Base-by-base conservation (phyloP, 176 grass and related monocot genomes). In the Poa pratensis region DNA sequence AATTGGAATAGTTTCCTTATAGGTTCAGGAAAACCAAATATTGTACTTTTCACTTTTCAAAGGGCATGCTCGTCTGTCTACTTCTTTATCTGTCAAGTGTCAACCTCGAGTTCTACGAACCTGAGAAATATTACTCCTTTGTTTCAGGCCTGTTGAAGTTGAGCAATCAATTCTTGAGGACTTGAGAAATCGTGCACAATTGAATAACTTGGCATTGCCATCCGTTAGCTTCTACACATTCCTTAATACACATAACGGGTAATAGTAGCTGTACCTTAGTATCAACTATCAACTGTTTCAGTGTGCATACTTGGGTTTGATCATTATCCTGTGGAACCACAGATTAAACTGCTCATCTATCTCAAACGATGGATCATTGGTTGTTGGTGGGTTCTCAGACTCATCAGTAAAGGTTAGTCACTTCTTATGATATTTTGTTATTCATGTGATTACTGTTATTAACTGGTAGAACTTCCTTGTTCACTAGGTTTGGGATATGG, bases 191-290 rank as follows among this genome's bases (percentile, higher is more conserved):
- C 89, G 93, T 73, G 96, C 83, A 68, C 96, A 95, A 69, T 84
- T 98, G 82, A 94, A 78, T 89, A 94, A 84, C 70, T 55, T 92
- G 78, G 84, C 96, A 70, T 79, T 98, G 78, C 96, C 96, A 82
- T 98, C 93, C 73, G 88, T 98, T 89, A 95, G 93, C 91, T 95
- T 98, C 88, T 98, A 98, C 81, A 95, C 93, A 68, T 98, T 98
- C 54, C 77, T 94, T 74, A 95, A 98, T 77, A 87, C 96, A 84
- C 96, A 95, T 92, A 95, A 98, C 70, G 93, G 96, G 96, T 98
- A 95, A 88, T 51, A 23, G 35, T 83, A 24, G 52, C 52, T 69
- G 30, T 89, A 80, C 76, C 70, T 85, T 37, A 69, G 40, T 83
- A 51, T 73, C 39, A 17, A 77, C 18, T 49, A 46, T 15, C 37